Evolutionary conservation across 1,284 basidiomycete genomes (phyloP).

Genomic region (Ustilago xerochloae): DNA sequence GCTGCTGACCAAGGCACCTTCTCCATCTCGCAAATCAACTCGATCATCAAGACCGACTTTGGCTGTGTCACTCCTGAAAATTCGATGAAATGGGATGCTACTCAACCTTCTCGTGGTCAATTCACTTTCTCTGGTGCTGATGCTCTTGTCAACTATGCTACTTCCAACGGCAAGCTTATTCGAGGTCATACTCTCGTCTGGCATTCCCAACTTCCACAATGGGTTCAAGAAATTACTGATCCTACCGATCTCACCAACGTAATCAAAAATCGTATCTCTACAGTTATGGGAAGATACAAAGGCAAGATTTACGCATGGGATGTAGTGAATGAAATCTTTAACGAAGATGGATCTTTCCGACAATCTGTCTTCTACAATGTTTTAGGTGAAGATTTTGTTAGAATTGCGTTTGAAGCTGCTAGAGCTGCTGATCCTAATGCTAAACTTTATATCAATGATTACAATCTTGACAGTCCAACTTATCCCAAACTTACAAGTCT

Average conservation of each 20-base stretch:
- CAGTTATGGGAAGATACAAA: constrained; percentile 22
- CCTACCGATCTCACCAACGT: constrained; percentile 21
- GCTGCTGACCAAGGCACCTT: constrained; percentile 6
- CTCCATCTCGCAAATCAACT: neutral
- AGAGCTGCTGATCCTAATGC: constrained; percentile 11
- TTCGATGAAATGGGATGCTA: constrained; percentile 32
- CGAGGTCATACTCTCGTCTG: constrained; percentile 28
- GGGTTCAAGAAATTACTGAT: constrained; percentile 22
- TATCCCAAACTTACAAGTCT: constrained; percentile 19
- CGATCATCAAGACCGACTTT: constrained; percentile 17
- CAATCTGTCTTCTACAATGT: constrained; percentile 24
- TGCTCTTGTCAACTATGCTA: constrained; percentile 25
- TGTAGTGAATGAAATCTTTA: constrained; percentile 31
- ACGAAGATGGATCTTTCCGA: constrained; percentile 25
- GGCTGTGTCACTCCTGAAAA: constrained; percentile 25
- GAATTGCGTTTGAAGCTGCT: constrained; percentile 22
- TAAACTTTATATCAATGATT: constrained; percentile 39
- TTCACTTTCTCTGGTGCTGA: constrained; percentile 19
- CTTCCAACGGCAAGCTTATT: constrained; percentile 15
- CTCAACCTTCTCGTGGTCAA: constrained; percentile 12
- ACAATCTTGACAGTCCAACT: constrained; percentile 14
- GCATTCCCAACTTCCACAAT: constrained; percentile 19
- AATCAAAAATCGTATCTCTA: constrained; percentile 19
- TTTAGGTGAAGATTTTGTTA: constrained; percentile 25
- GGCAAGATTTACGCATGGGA: constrained; percentile 32